These are phyloP conservation scores for Monosporozyma unispora DNA, from an alignment of 805 yeast genomes.

Conservation along the genomic window DNA sequence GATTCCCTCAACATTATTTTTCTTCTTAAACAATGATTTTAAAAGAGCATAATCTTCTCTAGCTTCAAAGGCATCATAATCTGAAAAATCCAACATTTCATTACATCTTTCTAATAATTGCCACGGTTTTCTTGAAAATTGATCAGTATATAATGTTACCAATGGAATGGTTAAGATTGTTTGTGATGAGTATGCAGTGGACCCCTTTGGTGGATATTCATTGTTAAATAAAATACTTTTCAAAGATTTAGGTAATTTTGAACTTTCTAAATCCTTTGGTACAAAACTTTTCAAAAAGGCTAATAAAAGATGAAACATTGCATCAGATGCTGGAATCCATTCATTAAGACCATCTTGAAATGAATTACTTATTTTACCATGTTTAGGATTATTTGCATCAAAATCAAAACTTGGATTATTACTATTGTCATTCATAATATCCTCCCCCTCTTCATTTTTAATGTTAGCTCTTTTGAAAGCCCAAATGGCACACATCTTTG, in stretches of 20 bases:
- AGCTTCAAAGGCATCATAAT: slow-evolving; percentile 59
- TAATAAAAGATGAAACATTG: slow-evolving; percentile 69
- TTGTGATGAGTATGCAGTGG: slow-evolving; percentile 30
- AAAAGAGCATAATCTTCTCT: slow-evolving; percentile 71
- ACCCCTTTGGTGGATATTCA: slow-evolving; percentile 64
- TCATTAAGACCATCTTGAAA: slow-evolving; percentile 64
- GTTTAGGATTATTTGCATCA: slow-evolving; percentile 9
- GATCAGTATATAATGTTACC: slow-evolving; percentile 44
- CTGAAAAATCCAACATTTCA: slow-evolving; percentile 56
- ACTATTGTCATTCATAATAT: not conserved
- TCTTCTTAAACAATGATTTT: slow-evolving; percentile 58
- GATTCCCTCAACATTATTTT: slow-evolving; percentile 42
- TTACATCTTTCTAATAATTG: slow-evolving; percentile 55
- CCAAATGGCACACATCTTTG: slow-evolving; percentile 82
- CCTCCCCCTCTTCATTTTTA: slow-evolving; percentile 7
- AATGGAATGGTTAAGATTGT: slow-evolving; percentile 51
- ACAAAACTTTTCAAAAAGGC: slow-evolving; percentile 74
- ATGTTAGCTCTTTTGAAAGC: slow-evolving; percentile 47
- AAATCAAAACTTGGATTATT: slow-evolving; percentile 24
- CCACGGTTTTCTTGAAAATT: slow-evolving; percentile 38
- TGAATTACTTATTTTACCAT: slow-evolving; percentile 22
- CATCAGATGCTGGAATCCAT: slow-evolving; percentile 79
- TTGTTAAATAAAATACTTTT: slow-evolving; percentile 56
- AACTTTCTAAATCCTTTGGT: slow-evolving; percentile 48
- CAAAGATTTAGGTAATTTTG: slow-evolving; percentile 51